Evolutionary conservation across 345 rosid species (phyloP).

Genomic region (Citrus unshiu): DNA sequence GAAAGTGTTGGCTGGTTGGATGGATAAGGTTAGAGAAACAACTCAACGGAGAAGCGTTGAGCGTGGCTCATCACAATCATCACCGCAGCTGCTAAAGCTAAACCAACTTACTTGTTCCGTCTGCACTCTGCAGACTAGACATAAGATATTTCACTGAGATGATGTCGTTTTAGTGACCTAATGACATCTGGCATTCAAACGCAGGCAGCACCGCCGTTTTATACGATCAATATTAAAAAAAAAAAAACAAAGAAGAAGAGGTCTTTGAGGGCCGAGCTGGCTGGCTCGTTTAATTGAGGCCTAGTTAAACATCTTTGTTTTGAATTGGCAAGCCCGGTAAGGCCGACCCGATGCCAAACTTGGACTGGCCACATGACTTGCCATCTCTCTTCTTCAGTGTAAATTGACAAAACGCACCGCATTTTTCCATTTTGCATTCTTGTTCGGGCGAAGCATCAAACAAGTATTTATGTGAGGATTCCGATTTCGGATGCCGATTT

Average conservation of each 20-base stretch:
- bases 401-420: not conserved
- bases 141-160: not conserved
- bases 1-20: not conserved
- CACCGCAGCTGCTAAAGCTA: too few relatives aligned
- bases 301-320: not conserved
- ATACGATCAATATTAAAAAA: too few relatives aligned
- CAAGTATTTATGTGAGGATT: not conserved
- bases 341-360: not conserved
- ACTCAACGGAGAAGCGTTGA: not conserved
- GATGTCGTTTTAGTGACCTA: not conserved
- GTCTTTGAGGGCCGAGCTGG: not conserved
- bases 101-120: too few relatives aligned
- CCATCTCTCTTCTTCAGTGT: not conserved
- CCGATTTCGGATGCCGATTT: too few relatives aligned
- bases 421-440: not conserved
- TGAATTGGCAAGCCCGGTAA: not conserved
- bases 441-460: not conserved
- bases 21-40: constrained; percentile 2
- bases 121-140: too few relatives aligned
- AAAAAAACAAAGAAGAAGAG: rapidly evolving
- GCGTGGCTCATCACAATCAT: too few relatives aligned
- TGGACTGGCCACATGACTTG: not conserved
- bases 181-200: not conserved
- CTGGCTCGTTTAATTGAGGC: not conserved
- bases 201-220: not conserved